Conservation (phyloP, 2,329 filamentous ascomycete genomes). For the Corynespora cassiicola region DNA sequence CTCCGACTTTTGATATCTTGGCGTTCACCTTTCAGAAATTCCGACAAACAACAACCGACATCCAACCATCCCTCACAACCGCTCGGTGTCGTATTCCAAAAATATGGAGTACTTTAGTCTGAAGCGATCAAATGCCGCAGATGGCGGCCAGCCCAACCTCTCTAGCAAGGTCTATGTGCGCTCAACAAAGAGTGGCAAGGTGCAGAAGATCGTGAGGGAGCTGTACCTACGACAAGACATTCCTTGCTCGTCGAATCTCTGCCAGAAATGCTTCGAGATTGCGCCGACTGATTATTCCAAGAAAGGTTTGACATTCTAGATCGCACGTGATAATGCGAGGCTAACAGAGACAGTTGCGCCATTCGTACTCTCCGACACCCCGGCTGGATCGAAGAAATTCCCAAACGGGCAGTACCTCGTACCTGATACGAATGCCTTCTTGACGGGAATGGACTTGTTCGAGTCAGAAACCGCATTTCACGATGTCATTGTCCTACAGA, state of each 20-base stretch:
- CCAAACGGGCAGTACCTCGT: conserved; percentile 91
- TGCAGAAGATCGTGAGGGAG: conserved; percentile 98
- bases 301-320: conserved; percentile 62
- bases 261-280: conserved; percentile 73
- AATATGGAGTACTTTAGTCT: conserved; percentile 57
- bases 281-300: conserved; percentile 82
- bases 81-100: conserved; percentile 1
- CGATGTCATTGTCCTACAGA: conserved; percentile 96
- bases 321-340: conserved; percentile 14
- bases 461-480: conserved; percentile 91
- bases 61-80: conserved; percentile 11
- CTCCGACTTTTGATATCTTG: conserved; percentile 30
- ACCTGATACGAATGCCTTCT: conserved; percentile 93
- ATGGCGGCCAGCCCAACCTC: conserved; percentile 72
- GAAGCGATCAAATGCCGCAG: conserved; percentile 62
- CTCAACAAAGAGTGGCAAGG: conserved; percentile 93
- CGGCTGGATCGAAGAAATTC: conserved; percentile 81
- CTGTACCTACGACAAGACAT: conserved; percentile 96
- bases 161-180: conserved; percentile 96
- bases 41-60: conserved; percentile 18
- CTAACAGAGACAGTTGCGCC: conserved; percentile 66
- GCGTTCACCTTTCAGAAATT: conserved; percentile 30
- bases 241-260: conserved; percentile 92
- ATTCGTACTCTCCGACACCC: conserved; percentile 87
- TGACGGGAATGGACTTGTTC: conserved; percentile 96